A percentile compares a stretch with the other conserved stretches of the same genome.
Evolutionary conservation across 192 early-diverging fungal species (phyloP).

Genomic region (Coemansia sp.): DNA sequence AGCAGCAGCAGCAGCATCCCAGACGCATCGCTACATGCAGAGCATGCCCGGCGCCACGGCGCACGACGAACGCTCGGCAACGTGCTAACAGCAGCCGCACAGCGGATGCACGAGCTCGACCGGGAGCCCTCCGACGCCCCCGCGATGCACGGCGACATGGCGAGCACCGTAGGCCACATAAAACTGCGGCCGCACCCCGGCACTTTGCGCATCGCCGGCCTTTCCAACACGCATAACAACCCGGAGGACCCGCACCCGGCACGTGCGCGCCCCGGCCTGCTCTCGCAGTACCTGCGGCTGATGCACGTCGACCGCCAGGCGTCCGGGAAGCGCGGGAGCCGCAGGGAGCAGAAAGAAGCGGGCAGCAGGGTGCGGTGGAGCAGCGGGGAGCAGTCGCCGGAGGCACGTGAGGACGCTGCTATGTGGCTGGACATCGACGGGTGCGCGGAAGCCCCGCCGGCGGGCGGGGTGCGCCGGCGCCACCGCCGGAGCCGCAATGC

Average conservation of each 20-base stretch:
- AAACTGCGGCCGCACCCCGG: constrained; percentile 32
- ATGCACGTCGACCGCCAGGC: constrained; percentile 26
- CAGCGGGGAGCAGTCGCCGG: background rate
- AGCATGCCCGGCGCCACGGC: background rate
- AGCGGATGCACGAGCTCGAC: constrained; percentile 36
- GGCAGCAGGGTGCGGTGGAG: background rate
- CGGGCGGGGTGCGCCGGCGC: background rate
- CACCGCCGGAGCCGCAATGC: background rate
- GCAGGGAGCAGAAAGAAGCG: background rate
- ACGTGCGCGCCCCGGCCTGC: constrained; percentile 18
- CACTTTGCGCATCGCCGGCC: constrained; percentile 9
- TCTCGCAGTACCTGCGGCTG: constrained; percentile 35
- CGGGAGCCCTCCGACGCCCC: constrained; percentile 7
- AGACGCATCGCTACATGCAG: too few species aligned
- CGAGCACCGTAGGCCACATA: constrained; percentile 36
- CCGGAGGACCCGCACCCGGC: background rate
- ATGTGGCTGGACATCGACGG: constrained; percentile 8
- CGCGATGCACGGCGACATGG: constrained; percentile 10
- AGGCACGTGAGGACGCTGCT: background rate
- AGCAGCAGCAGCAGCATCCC: background rate
- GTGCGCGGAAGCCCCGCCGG: too few species aligned
- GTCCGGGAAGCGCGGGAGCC: background rate
- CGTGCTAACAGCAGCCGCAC: constrained; percentile 21
- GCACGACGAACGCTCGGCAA: constrained; percentile 9
- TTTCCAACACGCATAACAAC: background rate